Evolutionary conservation across 2,329 filamentous ascomycete species (phyloP).

Genomic region (Herpomyces periplanetae): DNA sequence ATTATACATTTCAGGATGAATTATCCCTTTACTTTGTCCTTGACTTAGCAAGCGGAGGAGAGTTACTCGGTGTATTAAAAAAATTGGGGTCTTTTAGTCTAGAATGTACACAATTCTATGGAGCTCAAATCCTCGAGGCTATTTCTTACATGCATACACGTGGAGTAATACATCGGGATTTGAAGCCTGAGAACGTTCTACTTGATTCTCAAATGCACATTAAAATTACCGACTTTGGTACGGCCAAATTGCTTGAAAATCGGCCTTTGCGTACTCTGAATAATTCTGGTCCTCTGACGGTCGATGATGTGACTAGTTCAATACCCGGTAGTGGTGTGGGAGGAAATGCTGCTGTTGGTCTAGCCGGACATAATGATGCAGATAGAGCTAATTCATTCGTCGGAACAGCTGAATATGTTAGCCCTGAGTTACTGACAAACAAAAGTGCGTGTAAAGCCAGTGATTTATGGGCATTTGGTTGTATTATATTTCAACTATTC

Average conservation of each 20-base stretch:
- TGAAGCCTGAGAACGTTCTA: slow-evolving; percentile 88
- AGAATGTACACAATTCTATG: slow-evolving; percentile 75
- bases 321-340: slow-evolving; percentile 5
- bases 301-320: background rate
- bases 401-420: slow-evolving; percentile 89
- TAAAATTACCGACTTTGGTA: slow-evolving; percentile 96
- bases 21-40: slow-evolving; percentile 82
- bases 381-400: slow-evolving; percentile 71
- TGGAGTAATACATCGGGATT: slow-evolving; percentile 74
- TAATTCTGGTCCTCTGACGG: slow-evolving; percentile 5
- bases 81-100: slow-evolving; percentile 77
- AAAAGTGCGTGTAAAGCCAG: slow-evolving; percentile 93
- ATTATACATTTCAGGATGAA: slow-evolving; percentile 96
- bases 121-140: slow-evolving; percentile 72
- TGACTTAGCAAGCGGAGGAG: slow-evolving; percentile 63
- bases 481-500: slow-evolving; percentile 79
- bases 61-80: slow-evolving; percentile 66
- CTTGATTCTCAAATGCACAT: slow-evolving; percentile 85
- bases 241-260: slow-evolving; percentile 48
- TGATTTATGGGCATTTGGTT: slow-evolving; percentile 91
- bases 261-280: slow-evolving; percentile 10
- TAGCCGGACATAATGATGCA: slow-evolving; percentile 18
- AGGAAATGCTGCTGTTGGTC: slow-evolving; percentile 9
- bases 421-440: slow-evolving; percentile 74
- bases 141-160: slow-evolving; percentile 93